Evolutionary conservation across 345 rosid species (phyloP), one percentile per base, ranked within the genome.

Genomic region (Bretschneidera sinensis): DNA sequence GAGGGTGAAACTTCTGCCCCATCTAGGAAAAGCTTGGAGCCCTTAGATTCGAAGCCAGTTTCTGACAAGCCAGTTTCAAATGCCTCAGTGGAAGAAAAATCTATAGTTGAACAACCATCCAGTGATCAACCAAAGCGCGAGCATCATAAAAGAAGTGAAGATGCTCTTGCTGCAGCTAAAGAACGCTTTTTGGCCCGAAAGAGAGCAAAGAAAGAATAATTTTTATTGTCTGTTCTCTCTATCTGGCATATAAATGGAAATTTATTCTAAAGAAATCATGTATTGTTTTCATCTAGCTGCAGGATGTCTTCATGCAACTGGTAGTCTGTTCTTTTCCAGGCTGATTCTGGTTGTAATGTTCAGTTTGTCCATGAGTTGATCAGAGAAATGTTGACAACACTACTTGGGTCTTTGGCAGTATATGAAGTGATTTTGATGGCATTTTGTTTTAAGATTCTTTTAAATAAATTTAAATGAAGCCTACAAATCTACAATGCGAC

Each of bases 161-260:
- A 81, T 67, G 86, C 86, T 6, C 31, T 90, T 43, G 83, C 86
- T 31, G 90, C 96, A 21, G 97, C 96, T 24, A 88, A 66, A 76
- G 95, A 82, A 66, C 87, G 96, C 10, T 83, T 83, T 55, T 57
- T 94, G 74, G 91, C 87, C 1, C 73, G 97, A 57, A 88, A 94
- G 84, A 90, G 59, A 65, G 78, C 86, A 8, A 90, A 90, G 71
- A 54, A 61, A 24, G 82, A 74, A 54, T 83, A 35, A 54, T 25
- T 31, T 31, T 31, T 4, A 9, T 4, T 31, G 35, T 9, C 9
- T 31, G 35, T 9, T 31, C 9, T 31, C 6, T 9, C 35, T 31
- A n/a, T n/a, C n/a, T n/a, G 33, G 33, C 5, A 28, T 28, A 28
- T 28, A 28, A 28, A 3, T 28, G 33, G n/a, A 28, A 28, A 3